These are phyloP conservation scores for Lophiostoma macrostomum DNA, from an alignment of 495 filamentous ascomycete species.

Conservation along the genomic window DNA sequence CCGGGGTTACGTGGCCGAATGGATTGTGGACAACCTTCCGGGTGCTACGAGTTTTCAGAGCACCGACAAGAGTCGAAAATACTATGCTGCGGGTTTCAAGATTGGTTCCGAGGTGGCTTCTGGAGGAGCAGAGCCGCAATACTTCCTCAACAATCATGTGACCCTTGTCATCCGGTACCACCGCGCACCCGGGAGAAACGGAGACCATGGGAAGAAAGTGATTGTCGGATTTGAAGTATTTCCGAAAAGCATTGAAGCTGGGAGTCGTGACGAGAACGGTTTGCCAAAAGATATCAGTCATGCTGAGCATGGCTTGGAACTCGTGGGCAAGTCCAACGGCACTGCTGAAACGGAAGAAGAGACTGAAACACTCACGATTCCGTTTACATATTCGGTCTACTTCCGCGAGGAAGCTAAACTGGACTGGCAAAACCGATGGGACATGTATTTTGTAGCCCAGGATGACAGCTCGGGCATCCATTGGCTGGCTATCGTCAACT, in stretches of 20 bases:
- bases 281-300: conserved; percentile 66
- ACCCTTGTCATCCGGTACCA: conserved; percentile 85
- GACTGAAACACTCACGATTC: conserved; percentile 72
- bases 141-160: conserved; percentile 88
- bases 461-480: conserved; percentile 82
- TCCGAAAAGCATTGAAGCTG: conserved; percentile 73
- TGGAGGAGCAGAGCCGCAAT: conserved; percentile 59
- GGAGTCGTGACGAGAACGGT: conserved; percentile 57
- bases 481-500: conserved; percentile 92
- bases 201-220: conserved; percentile 71
- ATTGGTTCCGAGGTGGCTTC: conserved; percentile 73
- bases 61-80: conserved; percentile 81
- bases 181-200: conserved; percentile 63
- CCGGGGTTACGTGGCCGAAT: conserved; percentile 86
- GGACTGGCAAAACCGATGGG: conserved; percentile 87
- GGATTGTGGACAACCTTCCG: conserved; percentile 94
- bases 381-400: conserved; percentile 91
- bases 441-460: conserved; percentile 89
- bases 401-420: conserved; percentile 80
- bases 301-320: conserved; percentile 60
- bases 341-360: conserved; percentile 43
- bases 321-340: conserved; percentile 57
- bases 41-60: conserved; percentile 92
- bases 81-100: conserved; percentile 96
- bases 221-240: conserved; percentile 93